Evolutionary conservation across 495 filamentous ascomycete genomes (phyloP).

Genomic region (Immersiella caudata): DNA sequence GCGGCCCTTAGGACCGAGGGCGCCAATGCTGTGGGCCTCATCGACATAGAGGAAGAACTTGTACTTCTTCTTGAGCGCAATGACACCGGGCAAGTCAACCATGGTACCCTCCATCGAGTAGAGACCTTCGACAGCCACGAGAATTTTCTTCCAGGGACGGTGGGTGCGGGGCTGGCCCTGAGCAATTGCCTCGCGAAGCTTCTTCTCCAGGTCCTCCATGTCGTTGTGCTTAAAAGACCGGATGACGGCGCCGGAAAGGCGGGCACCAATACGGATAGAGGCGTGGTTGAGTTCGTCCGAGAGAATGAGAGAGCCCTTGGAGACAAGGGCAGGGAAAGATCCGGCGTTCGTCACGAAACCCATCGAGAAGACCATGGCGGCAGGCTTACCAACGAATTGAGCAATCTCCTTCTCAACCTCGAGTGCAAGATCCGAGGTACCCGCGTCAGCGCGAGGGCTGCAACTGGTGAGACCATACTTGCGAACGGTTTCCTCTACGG

Average conservation of each 20-base stretch:
- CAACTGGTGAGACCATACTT: constrained; percentile 80
- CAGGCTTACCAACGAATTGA: constrained; percentile 87
- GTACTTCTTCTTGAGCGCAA: constrained; percentile 88
- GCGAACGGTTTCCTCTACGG: constrained; percentile 80
- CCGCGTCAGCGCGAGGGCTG: constrained; percentile 80
- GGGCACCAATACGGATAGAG: constrained; percentile 92
- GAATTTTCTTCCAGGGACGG: constrained; percentile 97
- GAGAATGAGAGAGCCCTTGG: constrained; percentile 89
- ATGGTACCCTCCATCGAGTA: constrained; percentile 99
- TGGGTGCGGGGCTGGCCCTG: constrained; percentile 97
- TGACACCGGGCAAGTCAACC: constrained; percentile 87
- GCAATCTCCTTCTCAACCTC: constrained; percentile 91
- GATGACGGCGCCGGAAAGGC: constrained; percentile 92
- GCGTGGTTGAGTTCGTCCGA: constrained; percentile 98
- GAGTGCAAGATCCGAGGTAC: constrained; percentile 81
- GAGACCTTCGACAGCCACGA: constrained; percentile 93
- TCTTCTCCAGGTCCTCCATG: constrained; percentile 80
- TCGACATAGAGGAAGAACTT: constrained; percentile 96
- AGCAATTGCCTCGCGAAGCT: constrained; percentile 86
- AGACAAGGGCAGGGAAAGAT: constrained; percentile 85
- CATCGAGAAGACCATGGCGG: constrained; percentile 98
- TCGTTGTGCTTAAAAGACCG: constrained; percentile 97
- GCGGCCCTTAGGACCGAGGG: constrained; percentile 81
- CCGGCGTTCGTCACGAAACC: constrained; percentile 94
- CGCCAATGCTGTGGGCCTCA: constrained; percentile 95